Conservation (phyloP, 2,329 filamentous ascomycete genomes). For the Fusarium sp. region DNA sequence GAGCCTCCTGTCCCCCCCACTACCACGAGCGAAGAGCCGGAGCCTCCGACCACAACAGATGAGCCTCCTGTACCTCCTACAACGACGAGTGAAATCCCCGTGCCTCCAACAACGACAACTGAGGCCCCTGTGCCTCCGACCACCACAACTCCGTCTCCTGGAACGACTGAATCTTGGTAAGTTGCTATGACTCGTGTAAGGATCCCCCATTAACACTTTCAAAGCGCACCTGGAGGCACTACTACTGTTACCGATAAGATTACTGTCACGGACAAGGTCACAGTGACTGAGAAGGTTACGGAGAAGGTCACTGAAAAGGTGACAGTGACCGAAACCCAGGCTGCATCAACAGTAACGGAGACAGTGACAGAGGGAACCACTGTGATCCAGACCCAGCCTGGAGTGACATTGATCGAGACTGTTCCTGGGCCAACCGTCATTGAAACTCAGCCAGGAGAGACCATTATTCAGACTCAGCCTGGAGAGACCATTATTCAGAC, state of each 20-base stretch:
- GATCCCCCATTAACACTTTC: background rate
- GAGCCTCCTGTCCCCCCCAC: background rate
- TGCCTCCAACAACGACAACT: conserved; percentile 6
- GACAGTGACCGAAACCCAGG: conserved; percentile 5
- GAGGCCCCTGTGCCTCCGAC: background rate
- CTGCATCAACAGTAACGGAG: background rate
- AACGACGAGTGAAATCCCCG: conserved; percentile 2
- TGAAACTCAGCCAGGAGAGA: conserved; percentile 3
- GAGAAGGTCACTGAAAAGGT: conserved; percentile 19
- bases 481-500: conserved; percentile 10
- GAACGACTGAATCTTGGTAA: conserved; percentile 25
- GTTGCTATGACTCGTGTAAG: background rate
- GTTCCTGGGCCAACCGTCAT: conserved; percentile 7
- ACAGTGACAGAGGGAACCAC: background rate
- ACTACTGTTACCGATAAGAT: conserved; percentile 7
- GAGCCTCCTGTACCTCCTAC: background rate
- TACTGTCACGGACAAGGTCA: conserved; percentile 7
- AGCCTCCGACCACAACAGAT: conserved; percentile 3
- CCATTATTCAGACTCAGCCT: background rate
- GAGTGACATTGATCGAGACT: conserved; percentile 13
- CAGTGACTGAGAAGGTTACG: conserved; percentile 1
- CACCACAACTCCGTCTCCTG: conserved; percentile 7
- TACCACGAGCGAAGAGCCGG: background rate
- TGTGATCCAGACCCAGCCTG: background rate
- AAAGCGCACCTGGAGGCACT: conserved; percentile 13